Conservation (phyloP, 1,284 basidiomycete species). For the Inonotus obliquus region DNA sequence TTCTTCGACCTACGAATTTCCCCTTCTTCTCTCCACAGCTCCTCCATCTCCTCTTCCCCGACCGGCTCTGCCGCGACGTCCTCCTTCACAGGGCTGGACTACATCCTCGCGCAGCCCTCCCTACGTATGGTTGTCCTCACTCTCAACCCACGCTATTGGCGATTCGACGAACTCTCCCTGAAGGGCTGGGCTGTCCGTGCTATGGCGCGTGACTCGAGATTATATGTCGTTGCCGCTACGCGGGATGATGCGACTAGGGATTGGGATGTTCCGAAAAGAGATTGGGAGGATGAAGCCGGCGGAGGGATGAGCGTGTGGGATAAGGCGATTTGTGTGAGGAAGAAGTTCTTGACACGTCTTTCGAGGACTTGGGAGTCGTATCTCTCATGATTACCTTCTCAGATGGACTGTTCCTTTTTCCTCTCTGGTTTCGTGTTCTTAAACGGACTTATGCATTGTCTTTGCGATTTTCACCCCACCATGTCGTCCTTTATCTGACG, state of each 20-base stretch:
- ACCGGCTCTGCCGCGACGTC: neutral
- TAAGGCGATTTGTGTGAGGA: conserved; percentile 16
- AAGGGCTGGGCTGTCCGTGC: conserved; percentile 18
- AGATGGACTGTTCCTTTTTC: too few species aligned
- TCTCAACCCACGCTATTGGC: conserved; percentile 20
- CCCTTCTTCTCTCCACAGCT: neutral
- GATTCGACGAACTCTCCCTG: conserved; percentile 16
- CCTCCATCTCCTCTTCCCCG: neutral
- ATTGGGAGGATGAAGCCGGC: conserved; percentile 18
- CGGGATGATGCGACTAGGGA: conserved; percentile 17
- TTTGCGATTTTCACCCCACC: neutral
- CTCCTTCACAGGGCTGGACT: conserved; percentile 15
- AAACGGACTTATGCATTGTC: too few species aligned
- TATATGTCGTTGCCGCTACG: conserved; percentile 18
- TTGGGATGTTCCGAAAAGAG: conserved; percentile 16
- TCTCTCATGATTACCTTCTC: neutral
- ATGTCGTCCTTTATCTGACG: neutral
- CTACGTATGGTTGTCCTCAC: conserved; percentile 18
- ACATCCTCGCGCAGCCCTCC: conserved; percentile 15
- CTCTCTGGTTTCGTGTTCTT: too few species aligned
- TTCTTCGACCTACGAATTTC: conserved; percentile 19
- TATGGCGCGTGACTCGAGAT: conserved; percentile 16
- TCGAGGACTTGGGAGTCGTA: conserved; percentile 13
- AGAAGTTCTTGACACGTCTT: conserved; percentile 15
- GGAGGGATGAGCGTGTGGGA: conserved; percentile 19